These are phyloP conservation scores for Quercus phellos DNA, from an alignment of 331 rosid species.

Conservation along the genomic window DNA sequence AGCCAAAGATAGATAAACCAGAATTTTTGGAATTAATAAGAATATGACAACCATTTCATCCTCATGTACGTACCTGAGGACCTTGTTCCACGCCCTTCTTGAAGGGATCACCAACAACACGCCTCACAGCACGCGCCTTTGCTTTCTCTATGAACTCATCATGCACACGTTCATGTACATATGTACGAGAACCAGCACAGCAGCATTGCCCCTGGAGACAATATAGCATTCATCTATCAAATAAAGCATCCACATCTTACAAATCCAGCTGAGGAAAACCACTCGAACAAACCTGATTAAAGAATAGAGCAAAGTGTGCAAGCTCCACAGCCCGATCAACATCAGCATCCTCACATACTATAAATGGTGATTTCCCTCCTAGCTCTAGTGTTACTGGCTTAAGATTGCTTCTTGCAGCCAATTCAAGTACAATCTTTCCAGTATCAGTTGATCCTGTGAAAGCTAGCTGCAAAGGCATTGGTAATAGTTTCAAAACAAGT, in stretches of 20 bases:
- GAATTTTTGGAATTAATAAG: neutral
- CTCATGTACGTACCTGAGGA: constrained; percentile 60
- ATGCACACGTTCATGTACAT: constrained; percentile 71
- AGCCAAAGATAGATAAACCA: neutral
- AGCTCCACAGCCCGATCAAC: constrained; percentile 71
- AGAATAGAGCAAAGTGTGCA: constrained; percentile 77
- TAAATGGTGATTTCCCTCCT: constrained; percentile 89
- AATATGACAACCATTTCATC: neutral
- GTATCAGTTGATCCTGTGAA: constrained; percentile 77
- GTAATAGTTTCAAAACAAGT: neutral
- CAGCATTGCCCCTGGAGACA: constrained; percentile 76
- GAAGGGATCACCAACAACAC: constrained; percentile 87
- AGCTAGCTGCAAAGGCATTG: constrained; percentile 48
- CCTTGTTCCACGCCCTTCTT: constrained; percentile 82
- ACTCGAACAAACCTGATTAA: constrained; percentile 55
- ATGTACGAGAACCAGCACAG: constrained; percentile 88
- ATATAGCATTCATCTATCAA: neutral
- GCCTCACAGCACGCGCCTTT: constrained; percentile 56
- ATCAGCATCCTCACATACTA: constrained; percentile 74
- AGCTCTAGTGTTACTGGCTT: constrained; percentile 80
- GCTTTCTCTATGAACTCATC: constrained; percentile 74
- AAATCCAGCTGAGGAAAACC: constrained; percentile 1
- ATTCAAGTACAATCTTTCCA: constrained; percentile 52
- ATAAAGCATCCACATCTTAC: neutral
- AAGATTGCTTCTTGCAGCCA: constrained; percentile 70